Base-by-base conservation (phyloP, 768 basidiomycete genomes). In the Pulveroboletus sp. region DNA sequence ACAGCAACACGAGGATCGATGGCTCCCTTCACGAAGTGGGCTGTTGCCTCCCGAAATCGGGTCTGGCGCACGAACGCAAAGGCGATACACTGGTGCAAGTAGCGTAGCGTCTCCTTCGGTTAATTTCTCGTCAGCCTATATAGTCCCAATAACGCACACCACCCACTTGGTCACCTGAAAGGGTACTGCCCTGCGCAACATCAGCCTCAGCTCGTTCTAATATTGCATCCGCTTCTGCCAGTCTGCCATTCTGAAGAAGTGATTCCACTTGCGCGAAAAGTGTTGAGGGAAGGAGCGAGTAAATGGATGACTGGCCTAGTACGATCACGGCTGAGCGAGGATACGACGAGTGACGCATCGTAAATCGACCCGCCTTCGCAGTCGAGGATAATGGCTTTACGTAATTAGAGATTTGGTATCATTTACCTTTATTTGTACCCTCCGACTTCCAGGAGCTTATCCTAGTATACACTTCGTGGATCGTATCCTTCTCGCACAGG, bases 1-100 rank as follows among this genome's bases (percentile, higher is more conserved):
- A 94, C 72, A 35, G 93, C 75, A 3, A 93, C 64, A 13, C 92
- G 80, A 0, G 92, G 89, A 68, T 96, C 92, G n/a, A 90, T 69
- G 39, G 84, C 80, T 32, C 90, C 92, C 47, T 81, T 76, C 60
- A 86, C 82, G 49, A 95, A 77, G 59, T 89, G 78, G 54, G 78
- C 79, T 15, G 84, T 86, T 1, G 93, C 92, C 50, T 90, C 86
- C 53, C 87, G 83, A 63, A 96, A 94, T 43, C 83, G 73, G 0
- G 89, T 91, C 64, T 90, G 88, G 28, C 73, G 65, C 62, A 94
- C 76, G 57, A 84, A 84, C 64, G 84, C 79, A 62, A 88, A 88
- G 14, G 89, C 93, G 46, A 94, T 79, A 31, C 82, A 81, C 57
- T 91, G 87, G 63, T 89, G 89, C 32, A 91, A 75, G 57, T 89